Percentiles rank a stretch among this genome's conserved stretches.
Evolutionary conservation across 345 rosid genomes (phyloP).

Genomic region (Camelina hispida): DNA sequence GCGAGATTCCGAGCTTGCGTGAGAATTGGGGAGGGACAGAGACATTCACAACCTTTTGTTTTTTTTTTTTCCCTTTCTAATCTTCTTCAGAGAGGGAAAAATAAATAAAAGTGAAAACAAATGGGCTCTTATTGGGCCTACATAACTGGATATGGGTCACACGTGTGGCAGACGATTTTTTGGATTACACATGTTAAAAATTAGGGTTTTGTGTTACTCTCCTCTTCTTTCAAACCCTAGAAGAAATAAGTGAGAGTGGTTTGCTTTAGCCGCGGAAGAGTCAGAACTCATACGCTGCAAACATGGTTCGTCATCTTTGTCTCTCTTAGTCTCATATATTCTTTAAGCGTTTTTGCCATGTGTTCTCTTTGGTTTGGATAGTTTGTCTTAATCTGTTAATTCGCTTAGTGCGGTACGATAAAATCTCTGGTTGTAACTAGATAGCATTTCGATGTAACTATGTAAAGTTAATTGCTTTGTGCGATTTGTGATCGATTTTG

Average conservation of each 20-base stretch:
- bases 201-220: slow-evolving; percentile 4
- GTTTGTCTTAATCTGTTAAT: slow-evolving; percentile 7
- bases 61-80: slow-evolving; percentile 10
- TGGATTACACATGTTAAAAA: not conserved
- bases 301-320: slow-evolving; percentile 27
- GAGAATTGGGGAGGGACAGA: slow-evolving; percentile 33
- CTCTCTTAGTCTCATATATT: not conserved
- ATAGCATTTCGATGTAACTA: not conserved
- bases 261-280: slow-evolving; percentile 25
- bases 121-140: slow-evolving; percentile 20
- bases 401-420: not conserved
- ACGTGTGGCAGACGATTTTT: slow-evolving; percentile 9
- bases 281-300: slow-evolving; percentile 21
- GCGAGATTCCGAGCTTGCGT: slow-evolving; percentile 40
- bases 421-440: not conserved
- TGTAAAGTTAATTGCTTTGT: not conserved
- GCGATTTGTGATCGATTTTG: not conserved
- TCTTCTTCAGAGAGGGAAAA: slow-evolving; percentile 32
- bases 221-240: not conserved
- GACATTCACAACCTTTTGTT: slow-evolving; percentile 39
- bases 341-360: not conserved
- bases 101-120: not conserved
- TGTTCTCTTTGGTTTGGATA: not conserved
- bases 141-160: not conserved
- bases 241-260: not conserved